Evolutionary conservation across 495 filamentous ascomycete genomes (phyloP).

Genomic region (Achaetomiella virescens): DNA sequence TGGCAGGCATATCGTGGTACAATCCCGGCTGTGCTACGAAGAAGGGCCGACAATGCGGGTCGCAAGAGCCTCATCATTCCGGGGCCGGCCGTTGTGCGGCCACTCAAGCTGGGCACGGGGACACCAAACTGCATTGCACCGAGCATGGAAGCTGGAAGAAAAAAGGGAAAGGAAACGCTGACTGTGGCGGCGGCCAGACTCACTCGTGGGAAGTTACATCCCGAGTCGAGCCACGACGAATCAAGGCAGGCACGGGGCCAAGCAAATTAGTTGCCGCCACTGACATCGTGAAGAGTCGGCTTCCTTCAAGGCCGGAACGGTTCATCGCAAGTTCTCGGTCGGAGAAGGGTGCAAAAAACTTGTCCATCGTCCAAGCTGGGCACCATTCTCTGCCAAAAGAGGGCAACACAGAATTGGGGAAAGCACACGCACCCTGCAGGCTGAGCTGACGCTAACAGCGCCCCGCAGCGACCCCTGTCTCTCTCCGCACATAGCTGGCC

Average conservation of each 20-base stretch:
- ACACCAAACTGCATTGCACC: background rate
- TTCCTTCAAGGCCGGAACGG: background rate
- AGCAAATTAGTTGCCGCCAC: background rate
- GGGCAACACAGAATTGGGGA: no score
- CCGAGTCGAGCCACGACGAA: background rate
- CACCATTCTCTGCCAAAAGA: no score
- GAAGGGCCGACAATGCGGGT: conserved; percentile 9
- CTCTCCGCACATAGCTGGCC: no score
- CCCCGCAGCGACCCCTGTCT: no score
- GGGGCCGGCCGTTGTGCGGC: background rate
- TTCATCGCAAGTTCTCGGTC: background rate
- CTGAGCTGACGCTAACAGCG: no score
- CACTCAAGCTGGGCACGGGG: background rate
- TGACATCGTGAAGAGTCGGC: background rate
- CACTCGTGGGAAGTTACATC: no score
- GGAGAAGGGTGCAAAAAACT: no score
- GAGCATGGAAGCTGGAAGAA: no score
- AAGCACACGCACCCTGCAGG: no score
- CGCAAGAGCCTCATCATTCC: background rate
- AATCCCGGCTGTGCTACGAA: background rate
- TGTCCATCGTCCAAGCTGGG: background rate
- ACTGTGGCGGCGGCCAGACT: no score
- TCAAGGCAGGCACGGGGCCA: conserved; percentile 2
- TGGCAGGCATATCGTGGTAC: background rate
- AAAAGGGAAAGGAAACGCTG: no score